Conservation (phyloP, 345 rosid species). For the Boechera stricta region DNA sequence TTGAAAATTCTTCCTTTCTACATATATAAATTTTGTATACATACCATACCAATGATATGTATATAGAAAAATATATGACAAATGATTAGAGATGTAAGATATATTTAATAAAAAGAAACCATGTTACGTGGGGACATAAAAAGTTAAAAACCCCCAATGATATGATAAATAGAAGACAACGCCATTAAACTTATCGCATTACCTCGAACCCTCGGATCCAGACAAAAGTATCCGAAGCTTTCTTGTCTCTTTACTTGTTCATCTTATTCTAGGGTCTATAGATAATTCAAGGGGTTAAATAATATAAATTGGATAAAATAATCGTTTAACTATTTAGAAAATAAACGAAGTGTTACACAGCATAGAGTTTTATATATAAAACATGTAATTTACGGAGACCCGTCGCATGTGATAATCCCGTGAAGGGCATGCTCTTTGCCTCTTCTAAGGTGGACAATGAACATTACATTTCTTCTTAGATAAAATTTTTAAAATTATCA, state of each 20-base stretch:
- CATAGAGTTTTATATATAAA: slow-evolving; percentile 15
- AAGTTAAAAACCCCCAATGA: not conserved
- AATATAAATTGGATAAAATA: slow-evolving; percentile 1
- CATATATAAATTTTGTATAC: not conserved
- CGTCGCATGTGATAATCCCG: slow-evolving; percentile 46
- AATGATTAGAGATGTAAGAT: not conserved
- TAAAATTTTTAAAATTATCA: not conserved
- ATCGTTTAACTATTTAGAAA: not conserved
- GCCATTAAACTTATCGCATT: slow-evolving; percentile 32
- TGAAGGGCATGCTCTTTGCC: slow-evolving; percentile 44
- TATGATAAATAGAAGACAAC: slow-evolving; percentile 35
- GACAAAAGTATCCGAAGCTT: slow-evolving; percentile 34
- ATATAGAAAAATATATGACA: too few relatives aligned
- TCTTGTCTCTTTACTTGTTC: slow-evolving; percentile 37
- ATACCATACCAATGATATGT: too few relatives aligned
- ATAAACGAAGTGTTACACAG: slow-evolving; percentile 6
- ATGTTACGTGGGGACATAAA: slow-evolving; percentile 42
- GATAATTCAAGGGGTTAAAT: slow-evolving; percentile 2
- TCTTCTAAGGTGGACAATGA: slow-evolving; percentile 41
- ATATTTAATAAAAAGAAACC: not conserved
- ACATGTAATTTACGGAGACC: slow-evolving; percentile 47
- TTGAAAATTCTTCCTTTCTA: not conserved
- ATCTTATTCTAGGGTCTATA: slow-evolving; percentile 23
- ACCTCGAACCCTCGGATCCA: slow-evolving; percentile 37
- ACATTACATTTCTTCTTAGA: slow-evolving; percentile 26